Evolutionary conservation across 495 filamentous ascomycete species (phyloP).

Genomic region (Aspergillus saccharolyticus): DNA sequence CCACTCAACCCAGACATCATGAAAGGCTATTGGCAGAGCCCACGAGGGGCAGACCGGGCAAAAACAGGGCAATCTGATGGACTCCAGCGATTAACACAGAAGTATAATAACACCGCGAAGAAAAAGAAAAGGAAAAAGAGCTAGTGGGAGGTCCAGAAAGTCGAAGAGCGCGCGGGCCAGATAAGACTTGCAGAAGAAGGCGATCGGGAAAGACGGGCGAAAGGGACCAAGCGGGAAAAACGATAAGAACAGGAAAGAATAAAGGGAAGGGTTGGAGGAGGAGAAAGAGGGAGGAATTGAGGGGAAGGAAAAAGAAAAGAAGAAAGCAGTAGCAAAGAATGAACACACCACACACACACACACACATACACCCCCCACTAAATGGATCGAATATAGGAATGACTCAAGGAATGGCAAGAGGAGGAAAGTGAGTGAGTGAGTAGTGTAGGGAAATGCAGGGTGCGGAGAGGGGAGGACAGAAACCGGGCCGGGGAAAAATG

Average conservation of each 20-base stretch:
- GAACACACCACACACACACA: not conserved
- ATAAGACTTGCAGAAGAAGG: conserved; percentile 3
- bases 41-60: not conserved
- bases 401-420: not conserved
- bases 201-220: not conserved
- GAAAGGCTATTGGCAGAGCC: not conserved
- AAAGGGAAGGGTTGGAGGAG: not conserved
- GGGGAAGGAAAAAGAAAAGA: not conserved
- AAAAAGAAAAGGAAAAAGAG: not conserved
- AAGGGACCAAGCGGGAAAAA: conserved; percentile 2
- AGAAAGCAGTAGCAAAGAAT: not conserved
- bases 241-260: conserved; percentile 7
- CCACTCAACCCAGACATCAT: conserved; percentile 38
- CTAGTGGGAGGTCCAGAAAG: not conserved
- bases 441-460: too few species aligned
- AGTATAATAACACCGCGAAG: not conserved
- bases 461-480: too few species aligned
- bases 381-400: too few species aligned
- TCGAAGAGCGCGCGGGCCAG: conserved; percentile 9
- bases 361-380: too few species aligned
- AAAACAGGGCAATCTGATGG: not conserved
- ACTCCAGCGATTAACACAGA: not conserved
- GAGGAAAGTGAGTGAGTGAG: conserved; percentile 1
- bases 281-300: not conserved
- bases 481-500: not conserved